phyloP scores from a whole-genome alignment of 768 basidiomycete genomes.

The Collybiopsis confluens region DNA sequence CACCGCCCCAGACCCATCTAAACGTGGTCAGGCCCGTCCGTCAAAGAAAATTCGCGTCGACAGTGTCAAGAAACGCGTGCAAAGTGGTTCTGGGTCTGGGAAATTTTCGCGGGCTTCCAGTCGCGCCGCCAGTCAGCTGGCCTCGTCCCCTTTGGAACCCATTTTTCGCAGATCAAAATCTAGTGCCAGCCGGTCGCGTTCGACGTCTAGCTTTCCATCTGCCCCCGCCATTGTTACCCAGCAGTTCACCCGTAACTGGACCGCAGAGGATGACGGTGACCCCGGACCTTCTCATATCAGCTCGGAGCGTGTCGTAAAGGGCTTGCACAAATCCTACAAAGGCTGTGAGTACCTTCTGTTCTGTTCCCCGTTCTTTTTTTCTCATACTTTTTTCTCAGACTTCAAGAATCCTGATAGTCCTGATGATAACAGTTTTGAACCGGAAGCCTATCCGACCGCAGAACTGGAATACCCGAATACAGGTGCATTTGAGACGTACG shows the following conservation, averaged over 20 bases:
- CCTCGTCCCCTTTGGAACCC: conserved; percentile 47
- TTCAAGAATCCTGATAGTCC: conserved; percentile 67
- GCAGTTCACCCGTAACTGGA: conserved; percentile 46
- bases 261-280: conserved; percentile 43
- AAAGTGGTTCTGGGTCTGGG: conserved; percentile 15
- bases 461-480: conserved; percentile 80
- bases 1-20: not conserved
- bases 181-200: conserved; percentile 61
- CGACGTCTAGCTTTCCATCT: conserved; percentile 49
- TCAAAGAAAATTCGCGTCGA: conserved; percentile 8
- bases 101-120: conserved; percentile 34
- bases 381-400: conserved; percentile 37
- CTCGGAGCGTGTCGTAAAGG: conserved; percentile 60
- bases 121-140: conserved; percentile 33
- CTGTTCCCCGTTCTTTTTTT: not conserved
- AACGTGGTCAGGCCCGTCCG: not conserved
- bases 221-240: conserved; percentile 26
- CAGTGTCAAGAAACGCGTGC: conserved; percentile 27
- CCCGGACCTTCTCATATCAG: conserved; percentile 52
- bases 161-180: conserved; percentile 36
- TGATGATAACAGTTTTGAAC: conserved; percentile 59
- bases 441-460: conserved; percentile 56
- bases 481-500: conserved; percentile 63
- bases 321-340: conserved; percentile 65
- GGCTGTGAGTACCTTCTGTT: conserved; percentile 43